These are phyloP conservation scores for Phytophthora ohioensis DNA, from an alignment of 352 stramenopile species.

Conservation along the genomic window DNA sequence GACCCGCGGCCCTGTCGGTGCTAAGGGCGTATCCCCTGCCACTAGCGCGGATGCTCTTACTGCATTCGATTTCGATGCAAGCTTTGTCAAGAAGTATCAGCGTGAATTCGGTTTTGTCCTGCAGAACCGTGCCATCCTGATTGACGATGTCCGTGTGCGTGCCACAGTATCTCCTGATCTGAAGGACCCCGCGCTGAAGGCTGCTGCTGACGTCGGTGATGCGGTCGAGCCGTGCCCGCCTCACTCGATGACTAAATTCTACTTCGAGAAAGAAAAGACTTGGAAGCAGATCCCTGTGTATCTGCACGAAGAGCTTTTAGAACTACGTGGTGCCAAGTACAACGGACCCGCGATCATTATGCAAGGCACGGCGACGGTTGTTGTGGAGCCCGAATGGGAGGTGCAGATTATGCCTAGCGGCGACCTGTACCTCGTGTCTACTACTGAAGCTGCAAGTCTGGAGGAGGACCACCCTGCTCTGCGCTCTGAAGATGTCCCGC, in stretches of 20 bases:
- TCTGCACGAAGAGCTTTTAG: slow-evolving; percentile 90
- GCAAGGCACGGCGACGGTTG: slow-evolving; percentile 97
- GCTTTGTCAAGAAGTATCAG: slow-evolving; percentile 95
- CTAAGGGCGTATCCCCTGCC: slow-evolving; percentile 46
- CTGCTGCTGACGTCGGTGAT: background rate
- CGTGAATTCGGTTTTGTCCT: slow-evolving; percentile 99
- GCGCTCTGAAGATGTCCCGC: slow-evolving; percentile 49
- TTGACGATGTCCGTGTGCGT: slow-evolving; percentile 98
- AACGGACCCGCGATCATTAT: slow-evolving; percentile 97
- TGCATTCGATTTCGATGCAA: slow-evolving; percentile 86
- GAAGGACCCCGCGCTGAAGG: slow-evolving; percentile 43
- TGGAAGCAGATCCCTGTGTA: slow-evolving; percentile 94
- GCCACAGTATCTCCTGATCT: slow-evolving; percentile 90
- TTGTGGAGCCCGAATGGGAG: slow-evolving; percentile 96
- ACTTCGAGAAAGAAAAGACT: slow-evolving; percentile 82
- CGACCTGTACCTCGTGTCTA: slow-evolving; percentile 94
- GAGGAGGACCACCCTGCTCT: slow-evolving; percentile 23
- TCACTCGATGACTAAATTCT: slow-evolving; percentile 77
- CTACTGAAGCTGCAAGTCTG: slow-evolving; percentile 43
- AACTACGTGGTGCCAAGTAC: slow-evolving; percentile 74
- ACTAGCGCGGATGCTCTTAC: slow-evolving; percentile 43
- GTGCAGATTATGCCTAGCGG: slow-evolving; percentile 94
- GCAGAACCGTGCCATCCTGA: slow-evolving; percentile 91
- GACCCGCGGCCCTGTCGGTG: slow-evolving; percentile 78
- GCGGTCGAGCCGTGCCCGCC: slow-evolving; percentile 44